Percentiles rank a stretch among this genome's conserved stretches.
Conservation (phyloP, 129 eudicot genomes). For the Cynara cardunculus region DNA sequence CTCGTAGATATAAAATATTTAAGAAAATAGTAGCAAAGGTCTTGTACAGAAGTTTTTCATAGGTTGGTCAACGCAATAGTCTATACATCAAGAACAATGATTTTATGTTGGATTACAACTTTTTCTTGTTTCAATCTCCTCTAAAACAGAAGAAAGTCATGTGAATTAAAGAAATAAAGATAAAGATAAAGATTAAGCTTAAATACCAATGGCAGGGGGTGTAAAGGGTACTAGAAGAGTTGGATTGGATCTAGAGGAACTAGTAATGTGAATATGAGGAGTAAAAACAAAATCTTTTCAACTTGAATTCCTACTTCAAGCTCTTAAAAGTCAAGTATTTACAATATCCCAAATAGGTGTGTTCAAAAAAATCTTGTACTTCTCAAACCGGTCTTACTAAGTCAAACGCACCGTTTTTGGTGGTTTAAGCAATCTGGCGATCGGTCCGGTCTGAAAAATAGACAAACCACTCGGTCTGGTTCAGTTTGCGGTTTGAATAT, state of each 20-base stretch:
- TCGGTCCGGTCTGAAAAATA: too few relatives aligned
- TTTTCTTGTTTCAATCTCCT: not conserved
- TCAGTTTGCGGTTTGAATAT: too few relatives aligned
- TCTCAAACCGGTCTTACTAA: too few relatives aligned
- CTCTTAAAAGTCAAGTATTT: not conserved
- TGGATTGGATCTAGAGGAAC: not conserved
- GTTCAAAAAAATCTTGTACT: too few relatives aligned
- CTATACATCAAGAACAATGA: too few relatives aligned
- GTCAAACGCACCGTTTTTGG: too few relatives aligned
- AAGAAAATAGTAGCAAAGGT: not conserved
- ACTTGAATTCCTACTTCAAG: not conserved
- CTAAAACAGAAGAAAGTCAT: not conserved
- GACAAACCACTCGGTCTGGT: too few relatives aligned
- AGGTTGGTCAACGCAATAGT: not conserved
- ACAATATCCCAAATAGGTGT: not conserved
- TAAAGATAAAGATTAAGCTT: not conserved
- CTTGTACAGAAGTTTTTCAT: not conserved
- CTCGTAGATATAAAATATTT: too few relatives aligned
- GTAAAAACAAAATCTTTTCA: not conserved
- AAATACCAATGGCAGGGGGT: not conserved
- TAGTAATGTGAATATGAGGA: not conserved
- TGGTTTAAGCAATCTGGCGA: too few relatives aligned
- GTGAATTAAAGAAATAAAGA: too few relatives aligned
- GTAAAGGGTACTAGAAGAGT: not conserved
- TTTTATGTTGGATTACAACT: not conserved